These are phyloP conservation scores for Linderniella brevidens DNA, from an alignment of 257 asterid genomes.

Conservation along the genomic window DNA sequence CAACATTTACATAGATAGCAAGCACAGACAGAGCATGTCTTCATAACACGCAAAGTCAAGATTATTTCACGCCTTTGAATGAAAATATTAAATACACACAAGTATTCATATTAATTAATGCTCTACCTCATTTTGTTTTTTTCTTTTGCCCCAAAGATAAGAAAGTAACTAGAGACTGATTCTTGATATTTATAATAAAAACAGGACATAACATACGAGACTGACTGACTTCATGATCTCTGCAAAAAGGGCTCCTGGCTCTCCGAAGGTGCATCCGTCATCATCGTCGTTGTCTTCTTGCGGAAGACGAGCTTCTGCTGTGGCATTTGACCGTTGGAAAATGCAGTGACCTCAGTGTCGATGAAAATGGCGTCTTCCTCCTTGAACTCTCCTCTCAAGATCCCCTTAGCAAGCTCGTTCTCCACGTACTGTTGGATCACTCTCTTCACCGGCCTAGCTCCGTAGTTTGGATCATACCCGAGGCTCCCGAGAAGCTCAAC, in stretches of 20 bases:
- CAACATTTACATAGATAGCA: too few species aligned
- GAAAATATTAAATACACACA: too few species aligned
- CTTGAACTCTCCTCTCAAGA: slow-evolving; percentile 70
- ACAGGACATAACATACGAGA: too few species aligned
- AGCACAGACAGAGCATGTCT: too few species aligned
- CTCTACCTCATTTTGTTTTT: too few species aligned
- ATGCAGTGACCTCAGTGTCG: slow-evolving; percentile 65
- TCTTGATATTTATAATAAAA: too few species aligned
- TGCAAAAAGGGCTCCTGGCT: slow-evolving; percentile 29
- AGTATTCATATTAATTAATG: too few species aligned
- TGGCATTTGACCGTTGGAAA: slow-evolving; percentile 69
- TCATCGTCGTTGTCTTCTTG: slow-evolving; percentile 20
- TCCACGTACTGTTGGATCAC: slow-evolving; percentile 76
- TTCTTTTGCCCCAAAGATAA: too few species aligned
- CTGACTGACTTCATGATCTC: slow-evolving; percentile 13
- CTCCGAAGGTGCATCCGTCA: slow-evolving; percentile 16
- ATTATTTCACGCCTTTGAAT: too few species aligned
- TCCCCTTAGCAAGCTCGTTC: slow-evolving; percentile 86
- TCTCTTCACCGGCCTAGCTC: slow-evolving; percentile 93
- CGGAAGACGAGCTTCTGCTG: slow-evolving; percentile 65
- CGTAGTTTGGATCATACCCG: slow-evolving; percentile 86
- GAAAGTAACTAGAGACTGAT: too few species aligned
- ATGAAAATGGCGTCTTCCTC: slow-evolving; percentile 54
- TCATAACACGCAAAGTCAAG: too few species aligned
- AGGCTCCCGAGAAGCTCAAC: slow-evolving; percentile 52